Base-by-base conservation (phyloP, 805 yeast species). In the Metschnikowia shivogae region DNA sequence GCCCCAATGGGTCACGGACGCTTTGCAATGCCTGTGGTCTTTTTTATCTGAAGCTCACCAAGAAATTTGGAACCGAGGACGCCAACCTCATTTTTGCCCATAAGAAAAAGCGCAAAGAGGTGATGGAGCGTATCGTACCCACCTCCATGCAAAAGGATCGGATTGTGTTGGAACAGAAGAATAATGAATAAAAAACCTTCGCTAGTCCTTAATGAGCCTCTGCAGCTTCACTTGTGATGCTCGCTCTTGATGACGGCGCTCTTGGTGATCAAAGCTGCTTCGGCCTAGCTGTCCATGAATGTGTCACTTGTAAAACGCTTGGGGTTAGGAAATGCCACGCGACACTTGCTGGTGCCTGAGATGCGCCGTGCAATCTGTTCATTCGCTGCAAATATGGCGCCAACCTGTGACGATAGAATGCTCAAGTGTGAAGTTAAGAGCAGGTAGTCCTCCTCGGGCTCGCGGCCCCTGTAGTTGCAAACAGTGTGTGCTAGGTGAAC, bases 21-120 rank as follows among this genome's bases (percentile, higher is more conserved):
- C 70, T 89, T 47, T 89, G 97, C 65, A 89, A 89, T 63, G 97
- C 97, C 0, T 90, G 97, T 67, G 97, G 97, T 0, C 68, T 90
- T 39, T 85, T 81, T 56, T 83, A 76, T 58, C 73, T 84, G 12
- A 85, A 85, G 57, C 58, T 85, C 44, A 66, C 73, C 4, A 81
- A 73, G 52, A 72, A 69, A 48, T 61, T 68, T 48, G 82, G 81
- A 1, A 42, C 52, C 3, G 63, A 62, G 5, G 68, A 58, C 27
- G 81, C 81, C 5, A 70, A 46, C 35, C 36, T 35, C 39, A 43
- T 49, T 6, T 51, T 53, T 36, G 46, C 45, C 13, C 45, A 46
- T 36, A 52, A 53, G 40, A 53, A 49, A 31, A 41, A 34, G 13
- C 49, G 45, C 40, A 38, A 46, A 31, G 49, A 53, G 42, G 53